phyloP scores from a whole-genome alignment of 176 grass and related monocot species.

The Pontederia paniculata region DNA sequence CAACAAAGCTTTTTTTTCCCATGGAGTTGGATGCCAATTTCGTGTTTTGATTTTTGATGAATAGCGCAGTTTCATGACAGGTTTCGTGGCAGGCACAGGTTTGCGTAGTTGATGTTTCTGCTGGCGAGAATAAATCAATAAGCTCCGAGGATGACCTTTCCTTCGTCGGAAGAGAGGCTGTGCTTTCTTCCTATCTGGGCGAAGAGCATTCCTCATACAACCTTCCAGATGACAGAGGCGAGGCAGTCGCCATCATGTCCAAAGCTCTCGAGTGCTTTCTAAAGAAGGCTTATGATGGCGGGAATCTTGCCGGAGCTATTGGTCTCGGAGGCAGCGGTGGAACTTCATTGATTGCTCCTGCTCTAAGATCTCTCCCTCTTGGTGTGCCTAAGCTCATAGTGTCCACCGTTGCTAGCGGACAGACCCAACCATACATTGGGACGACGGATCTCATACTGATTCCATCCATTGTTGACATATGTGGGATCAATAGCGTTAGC shows the following conservation, averaged over 20 bases:
- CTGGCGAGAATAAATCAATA: conserved; percentile 19
- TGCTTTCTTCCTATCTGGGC: conserved; percentile 45
- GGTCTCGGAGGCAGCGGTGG: conserved; percentile 89
- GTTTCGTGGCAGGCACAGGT: conserved; percentile 53
- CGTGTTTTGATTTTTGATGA: not conserved
- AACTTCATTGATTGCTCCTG: conserved; percentile 66
- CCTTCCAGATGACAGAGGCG: conserved; percentile 68
- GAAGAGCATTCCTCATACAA: conserved; percentile 15
- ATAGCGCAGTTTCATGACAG: not conserved
- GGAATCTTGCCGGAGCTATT: conserved; percentile 49
- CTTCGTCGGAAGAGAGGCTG: conserved; percentile 42
- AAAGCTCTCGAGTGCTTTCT: conserved; percentile 61
- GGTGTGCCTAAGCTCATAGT: conserved; percentile 91
- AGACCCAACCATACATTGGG: conserved; percentile 60
- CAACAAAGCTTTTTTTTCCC: not conserved
- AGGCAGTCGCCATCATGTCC: conserved; percentile 57
- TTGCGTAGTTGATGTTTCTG: conserved; percentile 79
- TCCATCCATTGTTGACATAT: conserved; percentile 86
- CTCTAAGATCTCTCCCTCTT: conserved; percentile 66
- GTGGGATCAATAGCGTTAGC: conserved; percentile 77
- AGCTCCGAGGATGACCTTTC: conserved; percentile 32
- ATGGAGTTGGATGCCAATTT: not conserved
- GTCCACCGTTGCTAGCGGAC: conserved; percentile 74
- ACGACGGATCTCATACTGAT: conserved; percentile 80
- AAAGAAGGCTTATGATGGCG: conserved; percentile 36